phyloP scores from a whole-genome alignment of 768 basidiomycete genomes.

The Tephrocybe sp. region DNA sequence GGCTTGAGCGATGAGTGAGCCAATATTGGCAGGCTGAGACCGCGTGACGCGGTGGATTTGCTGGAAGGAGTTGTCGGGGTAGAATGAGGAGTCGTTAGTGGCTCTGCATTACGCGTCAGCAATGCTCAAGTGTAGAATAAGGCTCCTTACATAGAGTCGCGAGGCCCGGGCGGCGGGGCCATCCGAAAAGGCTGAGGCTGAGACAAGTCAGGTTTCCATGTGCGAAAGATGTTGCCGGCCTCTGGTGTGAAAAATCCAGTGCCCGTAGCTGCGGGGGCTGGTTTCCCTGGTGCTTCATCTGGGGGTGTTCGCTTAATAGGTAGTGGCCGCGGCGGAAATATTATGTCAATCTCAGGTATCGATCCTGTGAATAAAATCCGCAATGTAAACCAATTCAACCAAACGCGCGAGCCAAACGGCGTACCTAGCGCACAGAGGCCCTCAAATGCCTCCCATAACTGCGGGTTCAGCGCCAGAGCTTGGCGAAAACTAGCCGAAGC shows the following conservation, averaged over 20 bases:
- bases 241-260: constrained; percentile 80
- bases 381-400: constrained; percentile 10
- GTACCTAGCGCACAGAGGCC: constrained; percentile 80
- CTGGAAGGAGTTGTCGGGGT: constrained; percentile 59
- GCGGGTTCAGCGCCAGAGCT: constrained; percentile 71
- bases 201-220: constrained; percentile 52
- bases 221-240: constrained; percentile 55
- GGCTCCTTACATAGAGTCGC: constrained; percentile 59
- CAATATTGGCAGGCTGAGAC: constrained; percentile 39
- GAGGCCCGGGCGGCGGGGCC: constrained; percentile 46
- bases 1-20: constrained; percentile 38
- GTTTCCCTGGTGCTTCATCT: constrained; percentile 48
- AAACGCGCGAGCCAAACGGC: constrained; percentile 21
- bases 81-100: constrained; percentile 56
- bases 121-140: constrained; percentile 8
- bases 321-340: constrained; percentile 65
- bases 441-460: constrained; percentile 93
- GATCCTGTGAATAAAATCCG: constrained; percentile 43
- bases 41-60: constrained; percentile 48
- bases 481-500: constrained; percentile 72
- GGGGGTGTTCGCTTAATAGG: constrained; percentile 55
- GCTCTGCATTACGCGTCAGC: constrained; percentile 37
- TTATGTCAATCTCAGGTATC: constrained; percentile 67
- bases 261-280: constrained; percentile 58
- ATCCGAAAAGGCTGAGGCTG: constrained; percentile 61